These are phyloP conservation scores for Ammopiptanthus mongolicus DNA, from an alignment of 306 rosid genomes.

Conservation along the genomic window DNA sequence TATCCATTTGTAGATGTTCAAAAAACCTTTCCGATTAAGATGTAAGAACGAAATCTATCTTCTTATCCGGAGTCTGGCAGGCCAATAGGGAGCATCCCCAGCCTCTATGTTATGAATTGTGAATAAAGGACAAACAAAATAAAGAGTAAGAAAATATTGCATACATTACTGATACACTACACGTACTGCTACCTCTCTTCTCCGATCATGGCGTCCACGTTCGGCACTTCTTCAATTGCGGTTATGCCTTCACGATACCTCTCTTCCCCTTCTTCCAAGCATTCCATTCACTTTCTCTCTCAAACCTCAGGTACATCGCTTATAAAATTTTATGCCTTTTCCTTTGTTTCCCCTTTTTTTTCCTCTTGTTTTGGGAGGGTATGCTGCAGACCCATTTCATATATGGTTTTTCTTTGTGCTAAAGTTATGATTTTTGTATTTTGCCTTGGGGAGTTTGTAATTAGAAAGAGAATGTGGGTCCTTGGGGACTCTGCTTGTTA, in stretches of 20 bases:
- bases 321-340: not conserved
- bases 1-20: too few species aligned
- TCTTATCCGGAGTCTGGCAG: conserved; percentile 49
- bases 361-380: not conserved
- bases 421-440: not conserved
- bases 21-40: too few species aligned
- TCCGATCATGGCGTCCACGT: conserved; percentile 59
- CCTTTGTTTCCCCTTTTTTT: not conserved
- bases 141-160: not conserved
- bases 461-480: conserved; percentile 6
- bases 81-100: conserved; percentile 42
- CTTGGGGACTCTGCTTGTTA: conserved; percentile 1
- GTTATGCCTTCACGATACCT: conserved; percentile 50
- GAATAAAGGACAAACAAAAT: not conserved
- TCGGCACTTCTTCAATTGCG: conserved; percentile 65
- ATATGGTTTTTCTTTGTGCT: not conserved
- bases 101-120: not conserved
- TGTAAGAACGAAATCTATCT: conserved; percentile 56
- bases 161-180: not conserved
- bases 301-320: conserved; percentile 50
- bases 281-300: conserved; percentile 43
- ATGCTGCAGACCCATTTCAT: conserved; percentile 16
- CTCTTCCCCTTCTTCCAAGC: conserved; percentile 39
- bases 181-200: not conserved
- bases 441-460: not conserved